Conservation (phyloP, 2,329 filamentous ascomycete species). For the Geosmithia morbida region DNA sequence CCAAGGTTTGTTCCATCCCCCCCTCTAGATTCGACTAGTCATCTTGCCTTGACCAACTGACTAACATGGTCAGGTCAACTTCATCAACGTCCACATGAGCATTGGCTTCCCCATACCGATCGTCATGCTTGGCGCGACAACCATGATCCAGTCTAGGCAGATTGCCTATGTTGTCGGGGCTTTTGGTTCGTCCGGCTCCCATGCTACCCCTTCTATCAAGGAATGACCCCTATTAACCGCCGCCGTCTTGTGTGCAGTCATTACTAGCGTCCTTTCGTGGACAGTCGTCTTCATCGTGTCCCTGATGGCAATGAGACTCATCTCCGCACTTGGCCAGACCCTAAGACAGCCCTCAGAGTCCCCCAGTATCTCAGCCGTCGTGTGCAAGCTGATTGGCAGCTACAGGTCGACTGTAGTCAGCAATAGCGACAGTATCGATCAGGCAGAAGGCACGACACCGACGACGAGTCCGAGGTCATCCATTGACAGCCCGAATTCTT, state of each 20-base stretch:
- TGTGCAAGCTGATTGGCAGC: neutral
- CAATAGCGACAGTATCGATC: neutral
- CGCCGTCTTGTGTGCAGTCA: constrained; percentile 8
- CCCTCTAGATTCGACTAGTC: neutral
- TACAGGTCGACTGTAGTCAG: neutral
- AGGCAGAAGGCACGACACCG: too few species aligned
- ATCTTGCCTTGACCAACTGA: neutral
- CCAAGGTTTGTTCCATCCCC: constrained; percentile 12
- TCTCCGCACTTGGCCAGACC: neutral
- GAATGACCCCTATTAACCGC: too few species aligned
- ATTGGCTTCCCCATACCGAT: constrained; percentile 35
- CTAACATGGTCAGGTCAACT: constrained; percentile 23
- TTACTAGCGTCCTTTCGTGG: constrained; percentile 21
- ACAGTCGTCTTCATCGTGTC: constrained; percentile 12
- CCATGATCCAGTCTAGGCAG: constrained; percentile 14
- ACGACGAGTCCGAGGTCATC: neutral
- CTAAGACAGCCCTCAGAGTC: neutral
- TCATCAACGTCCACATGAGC: constrained; percentile 35
- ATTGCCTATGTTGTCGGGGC: constrained; percentile 28
- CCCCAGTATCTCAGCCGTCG: neutral
- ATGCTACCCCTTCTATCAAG: too few species aligned
- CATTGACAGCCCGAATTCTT: neutral
- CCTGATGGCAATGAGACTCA: neutral
- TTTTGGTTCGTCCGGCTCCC: constrained; percentile 21
- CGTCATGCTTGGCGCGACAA: constrained; percentile 24